A percentile compares a stretch with the other conserved stretches of the same genome.
phyloP scores from a whole-genome alignment of 2,329 filamentous ascomycete species.

The Colletotrichum sp. region DNA sequence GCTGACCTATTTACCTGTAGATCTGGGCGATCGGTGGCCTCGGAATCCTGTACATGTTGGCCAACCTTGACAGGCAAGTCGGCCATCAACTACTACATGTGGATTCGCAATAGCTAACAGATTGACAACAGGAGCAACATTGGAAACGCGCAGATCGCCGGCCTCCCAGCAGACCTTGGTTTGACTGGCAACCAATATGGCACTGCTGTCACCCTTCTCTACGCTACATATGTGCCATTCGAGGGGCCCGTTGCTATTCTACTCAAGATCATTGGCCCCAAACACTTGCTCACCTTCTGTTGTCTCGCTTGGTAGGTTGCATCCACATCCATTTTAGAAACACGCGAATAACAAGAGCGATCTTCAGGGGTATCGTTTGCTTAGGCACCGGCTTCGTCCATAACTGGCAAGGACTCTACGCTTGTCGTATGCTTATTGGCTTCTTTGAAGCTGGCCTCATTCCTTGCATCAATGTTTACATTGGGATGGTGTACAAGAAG shows the following conservation, averaged over 20 bases:
- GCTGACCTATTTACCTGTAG: not conserved
- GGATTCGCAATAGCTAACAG: not conserved
- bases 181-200: conserved; percentile 33
- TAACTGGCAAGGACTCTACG: not conserved
- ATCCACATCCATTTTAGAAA: not conserved
- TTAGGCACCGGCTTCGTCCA: not conserved
- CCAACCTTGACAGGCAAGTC: conserved; percentile 32
- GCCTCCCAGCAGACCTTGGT: conserved; percentile 35
- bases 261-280: conserved; percentile 35
- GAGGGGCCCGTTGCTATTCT: conserved; percentile 32
- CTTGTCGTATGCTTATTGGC: conserved; percentile 20
- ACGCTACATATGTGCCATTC: conserved; percentile 35
- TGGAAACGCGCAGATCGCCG: conserved; percentile 35
- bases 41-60: conserved; percentile 32
- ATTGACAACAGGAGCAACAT: conserved; percentile 6
- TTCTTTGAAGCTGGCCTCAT: conserved; percentile 39
- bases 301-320: conserved; percentile 28
- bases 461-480: conserved; percentile 40
- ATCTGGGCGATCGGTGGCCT: conserved; percentile 19
- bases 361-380: not conserved
- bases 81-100: not conserved
- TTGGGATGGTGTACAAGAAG: conserved; percentile 41
- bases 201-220: conserved; percentile 36
- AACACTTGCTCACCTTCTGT: conserved; percentile 28
- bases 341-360: conserved; percentile 1